Base-by-base conservation (phyloP, 2,329 filamentous ascomycete genomes). In the Cercospora sp. region DNA sequence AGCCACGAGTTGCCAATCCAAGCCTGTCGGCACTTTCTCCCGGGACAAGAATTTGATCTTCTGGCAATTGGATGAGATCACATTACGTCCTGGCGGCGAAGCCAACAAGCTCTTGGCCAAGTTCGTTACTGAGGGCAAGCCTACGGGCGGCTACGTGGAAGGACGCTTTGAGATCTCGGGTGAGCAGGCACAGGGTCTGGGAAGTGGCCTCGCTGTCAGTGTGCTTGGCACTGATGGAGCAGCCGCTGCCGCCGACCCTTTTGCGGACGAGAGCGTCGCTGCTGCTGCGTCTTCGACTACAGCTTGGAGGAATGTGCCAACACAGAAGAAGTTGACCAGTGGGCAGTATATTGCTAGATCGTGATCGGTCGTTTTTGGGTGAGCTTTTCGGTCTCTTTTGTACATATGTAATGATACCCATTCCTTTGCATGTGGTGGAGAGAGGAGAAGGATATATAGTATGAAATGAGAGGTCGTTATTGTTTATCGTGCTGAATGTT, bases 81-180 rank as follows among this genome's bases (percentile, higher is more conserved):
- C 88, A 0, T 79, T 89, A 0, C 83, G 84, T 55, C 81, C 87
- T 8, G 88, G 88, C 60, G 79, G 82, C 33, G 79, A 82, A 40
- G 86, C 88, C 71, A 86, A 90, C 75, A 94, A 93, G 80, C 88
- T 97, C 67, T 89, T 97, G 6, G 95, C 93, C 68, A 88, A 93
- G 3, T 91, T 99, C 73, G 82, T 90, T 26, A 92, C 91, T 0
- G 90, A 94, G 36, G 88, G 87, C 26, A 84, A 88, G 62, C 88
- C 91, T 0, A 88, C 88, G 70, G 87, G 91, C 5, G 93, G 93
- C 0, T 89, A 88, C 64, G 86, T 96, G 8, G 94, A 99, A 78
- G 92, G 92, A 0, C 85, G 90, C 65, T 97, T 94, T 89, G 93
- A 97, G 77, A 82, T 90, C 23, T 78, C 76, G 57, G 85, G 82